Conservation (phyloP, 495 filamentous ascomycete genomes). For the Podospora pseudocomata region DNA sequence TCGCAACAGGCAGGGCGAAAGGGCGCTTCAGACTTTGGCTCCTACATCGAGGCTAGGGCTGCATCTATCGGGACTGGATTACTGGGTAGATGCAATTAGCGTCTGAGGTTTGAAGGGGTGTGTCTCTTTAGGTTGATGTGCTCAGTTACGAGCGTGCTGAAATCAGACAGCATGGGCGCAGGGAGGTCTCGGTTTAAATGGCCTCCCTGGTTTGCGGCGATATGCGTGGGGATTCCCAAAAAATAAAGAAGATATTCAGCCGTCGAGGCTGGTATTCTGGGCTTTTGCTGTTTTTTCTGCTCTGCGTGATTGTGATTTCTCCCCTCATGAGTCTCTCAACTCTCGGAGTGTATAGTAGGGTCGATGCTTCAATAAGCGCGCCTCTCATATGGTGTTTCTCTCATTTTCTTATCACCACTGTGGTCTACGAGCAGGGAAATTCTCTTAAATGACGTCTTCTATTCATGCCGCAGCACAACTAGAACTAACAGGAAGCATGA, state of each 20-base stretch:
- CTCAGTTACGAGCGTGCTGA: background rate
- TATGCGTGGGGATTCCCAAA: background rate
- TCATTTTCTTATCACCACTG: too few species aligned
- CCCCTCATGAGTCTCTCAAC: too few species aligned
- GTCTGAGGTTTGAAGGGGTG: constrained; percentile 2
- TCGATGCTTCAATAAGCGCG: too few species aligned
- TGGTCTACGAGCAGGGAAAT: too few species aligned
- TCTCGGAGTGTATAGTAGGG: too few species aligned
- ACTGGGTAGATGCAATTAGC: constrained; percentile 6
- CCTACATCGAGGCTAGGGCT: too few species aligned
- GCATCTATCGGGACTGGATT: constrained; percentile 5
- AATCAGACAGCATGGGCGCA: background rate
- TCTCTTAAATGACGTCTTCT: too few species aligned
- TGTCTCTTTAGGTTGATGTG: background rate
- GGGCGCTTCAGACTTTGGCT: background rate
- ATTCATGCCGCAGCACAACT: too few species aligned
- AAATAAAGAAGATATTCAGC: background rate
- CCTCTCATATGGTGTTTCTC: too few species aligned
- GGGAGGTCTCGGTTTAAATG: background rate
- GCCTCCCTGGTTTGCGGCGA: background rate
- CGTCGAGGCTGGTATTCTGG: background rate
- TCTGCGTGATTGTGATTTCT: too few species aligned
- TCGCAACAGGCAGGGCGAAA: background rate
- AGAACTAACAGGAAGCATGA: too few species aligned
- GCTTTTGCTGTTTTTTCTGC: background rate